A percentile compares a stretch with the other conserved stretches of the same genome.
Conservation (phyloP, 2,329 filamentous ascomycete genomes). For the Lachnellula subtilissima region DNA sequence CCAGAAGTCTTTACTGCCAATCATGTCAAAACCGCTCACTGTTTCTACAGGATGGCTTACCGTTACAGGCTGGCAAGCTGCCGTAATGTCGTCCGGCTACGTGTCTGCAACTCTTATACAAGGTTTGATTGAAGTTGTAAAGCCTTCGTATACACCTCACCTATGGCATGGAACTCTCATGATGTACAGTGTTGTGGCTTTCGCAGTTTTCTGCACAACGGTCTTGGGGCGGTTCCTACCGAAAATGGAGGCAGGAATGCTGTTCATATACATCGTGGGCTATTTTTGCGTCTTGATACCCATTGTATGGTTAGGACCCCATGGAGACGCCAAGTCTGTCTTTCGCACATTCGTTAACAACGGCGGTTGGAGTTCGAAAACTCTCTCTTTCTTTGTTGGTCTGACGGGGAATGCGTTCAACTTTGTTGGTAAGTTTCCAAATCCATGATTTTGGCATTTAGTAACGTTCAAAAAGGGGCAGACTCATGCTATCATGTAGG, state of each 20-base stretch:
- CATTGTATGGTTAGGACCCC: neutral
- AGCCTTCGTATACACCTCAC: slow-evolving; percentile 31
- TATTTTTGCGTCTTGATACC: neutral
- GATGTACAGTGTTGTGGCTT: neutral
- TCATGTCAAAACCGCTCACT: neutral
- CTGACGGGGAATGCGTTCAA: neutral
- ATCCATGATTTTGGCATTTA: neutral
- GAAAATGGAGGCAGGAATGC: neutral
- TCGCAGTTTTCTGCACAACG: neutral
- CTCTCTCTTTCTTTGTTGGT: slow-evolving; percentile 2
- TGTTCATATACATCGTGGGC: neutral
- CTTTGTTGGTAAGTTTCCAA: neutral
- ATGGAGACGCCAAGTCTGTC: neutral
- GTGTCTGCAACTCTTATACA: slow-evolving; percentile 36
- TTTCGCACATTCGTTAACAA: neutral
- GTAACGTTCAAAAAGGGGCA: neutral
- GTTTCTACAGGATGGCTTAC: neutral
- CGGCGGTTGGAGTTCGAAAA: neutral
- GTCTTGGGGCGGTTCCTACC: neutral
- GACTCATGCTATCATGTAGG: slow-evolving; percentile 5
- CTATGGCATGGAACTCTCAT: slow-evolving; percentile 39
- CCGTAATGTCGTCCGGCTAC: neutral
- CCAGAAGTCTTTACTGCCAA: neutral
- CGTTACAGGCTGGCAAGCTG: neutral
- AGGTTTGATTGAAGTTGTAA: slow-evolving; percentile 32